phyloP scores from a whole-genome alignment of 805 yeast genomes.

The Nakazawaea ambrosiae region DNA sequence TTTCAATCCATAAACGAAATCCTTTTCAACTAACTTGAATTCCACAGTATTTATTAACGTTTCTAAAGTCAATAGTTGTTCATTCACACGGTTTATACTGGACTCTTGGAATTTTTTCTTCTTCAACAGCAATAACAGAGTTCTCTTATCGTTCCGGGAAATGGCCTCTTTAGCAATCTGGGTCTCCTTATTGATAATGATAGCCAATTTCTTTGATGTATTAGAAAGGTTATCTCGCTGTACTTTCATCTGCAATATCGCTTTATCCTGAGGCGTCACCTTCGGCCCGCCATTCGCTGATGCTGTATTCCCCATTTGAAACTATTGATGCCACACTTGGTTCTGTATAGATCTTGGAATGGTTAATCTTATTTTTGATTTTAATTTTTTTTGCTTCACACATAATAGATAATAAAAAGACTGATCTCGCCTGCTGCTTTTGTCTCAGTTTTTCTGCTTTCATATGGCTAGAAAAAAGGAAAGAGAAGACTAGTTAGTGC shows the following conservation, averaged over 20 bases:
- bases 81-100: constrained; percentile 61
- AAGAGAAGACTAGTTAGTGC: too few species aligned
- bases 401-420: too few species aligned
- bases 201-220: constrained; percentile 54
- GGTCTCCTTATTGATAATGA: constrained; percentile 55
- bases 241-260: constrained; percentile 76
- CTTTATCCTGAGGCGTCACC: constrained; percentile 79
- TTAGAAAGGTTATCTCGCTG: constrained; percentile 82
- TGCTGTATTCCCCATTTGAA: constrained; percentile 27
- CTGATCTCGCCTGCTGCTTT: too few species aligned
- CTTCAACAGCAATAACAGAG: constrained; percentile 65
- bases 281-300: constrained; percentile 40
- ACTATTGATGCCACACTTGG: too few species aligned
- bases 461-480: too few species aligned
- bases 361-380: too few species aligned
- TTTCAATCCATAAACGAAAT: constrained; percentile 71
- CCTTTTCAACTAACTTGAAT: constrained; percentile 82
- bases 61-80: constrained; percentile 76
- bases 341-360: not conserved
- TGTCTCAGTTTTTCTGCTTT: too few species aligned
- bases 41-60: constrained; percentile 75
- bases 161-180: constrained; percentile 52
- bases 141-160: constrained; percentile 41
- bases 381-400: too few species aligned
- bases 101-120: constrained; percentile 78